A percentile compares a stretch with the other conserved stretches of the same genome.
phyloP scores from a whole-genome alignment of 1,284 basidiomycete species.

The Rhodotorula glutinis region DNA sequence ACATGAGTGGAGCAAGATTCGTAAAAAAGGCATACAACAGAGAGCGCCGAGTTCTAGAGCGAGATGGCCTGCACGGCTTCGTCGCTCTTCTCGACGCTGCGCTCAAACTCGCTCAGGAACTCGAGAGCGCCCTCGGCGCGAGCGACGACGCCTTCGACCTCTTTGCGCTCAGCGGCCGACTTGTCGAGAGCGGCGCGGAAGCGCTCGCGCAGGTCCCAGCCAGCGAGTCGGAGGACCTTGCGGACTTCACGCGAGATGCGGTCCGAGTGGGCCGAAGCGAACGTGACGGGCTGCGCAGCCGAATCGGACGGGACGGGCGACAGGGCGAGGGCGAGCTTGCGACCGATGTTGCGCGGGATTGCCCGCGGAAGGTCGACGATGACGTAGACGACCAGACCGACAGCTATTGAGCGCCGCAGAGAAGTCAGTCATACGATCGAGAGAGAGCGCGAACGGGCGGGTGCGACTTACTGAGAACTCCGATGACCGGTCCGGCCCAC shows the following conservation, averaged over 20 bases:
- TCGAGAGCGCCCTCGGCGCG: conserved; percentile 67
- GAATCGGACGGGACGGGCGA: conserved; percentile 48
- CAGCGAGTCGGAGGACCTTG: conserved; percentile 88
- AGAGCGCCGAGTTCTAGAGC: not conserved
- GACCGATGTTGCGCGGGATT: conserved; percentile 87
- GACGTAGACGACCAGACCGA: conserved; percentile 77
- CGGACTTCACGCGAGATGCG: conserved; percentile 82
- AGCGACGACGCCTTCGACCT: conserved; percentile 69
- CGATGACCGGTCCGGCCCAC: conserved; percentile 83
- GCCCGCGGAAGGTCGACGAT: conserved; percentile 83
- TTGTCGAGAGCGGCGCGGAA: conserved; percentile 80
- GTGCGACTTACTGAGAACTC: conserved; percentile 55
- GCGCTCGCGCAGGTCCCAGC: conserved; percentile 83
- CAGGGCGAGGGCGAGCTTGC: conserved; percentile 60
- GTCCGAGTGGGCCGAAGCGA: conserved; percentile 66
- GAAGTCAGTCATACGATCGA: not conserved
- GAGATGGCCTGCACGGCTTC: conserved; percentile 20
- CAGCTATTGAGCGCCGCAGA: conserved; percentile 48
- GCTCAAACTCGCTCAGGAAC: conserved; percentile 59
- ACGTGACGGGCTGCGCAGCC: conserved; percentile 54
- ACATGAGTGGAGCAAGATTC: too few relatives aligned
- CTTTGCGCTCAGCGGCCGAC: conserved; percentile 68
- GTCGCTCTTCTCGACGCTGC: conserved; percentile 33
- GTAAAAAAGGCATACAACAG: not conserved
- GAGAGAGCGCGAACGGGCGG: not conserved